Conservation (phyloP, 495 filamentous ascomycete genomes). For the Neurospora sp. region DNA sequence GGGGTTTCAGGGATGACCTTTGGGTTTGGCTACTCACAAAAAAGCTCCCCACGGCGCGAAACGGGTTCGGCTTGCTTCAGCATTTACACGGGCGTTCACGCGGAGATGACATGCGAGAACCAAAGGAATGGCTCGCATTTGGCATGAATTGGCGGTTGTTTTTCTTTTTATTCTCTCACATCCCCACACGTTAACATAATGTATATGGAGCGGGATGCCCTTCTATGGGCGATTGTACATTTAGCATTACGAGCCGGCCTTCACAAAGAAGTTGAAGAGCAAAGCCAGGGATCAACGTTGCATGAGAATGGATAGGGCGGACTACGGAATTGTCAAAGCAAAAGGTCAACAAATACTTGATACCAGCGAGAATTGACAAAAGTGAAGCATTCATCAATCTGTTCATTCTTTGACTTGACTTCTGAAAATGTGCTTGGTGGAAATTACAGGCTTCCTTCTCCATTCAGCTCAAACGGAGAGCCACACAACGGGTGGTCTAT, state of each 20-base stretch:
- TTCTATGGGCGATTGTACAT: neutral
- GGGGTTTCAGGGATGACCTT: neutral
- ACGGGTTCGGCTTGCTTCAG: slow-evolving; percentile 4
- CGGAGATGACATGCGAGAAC: neutral
- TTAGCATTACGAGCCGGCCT: neutral
- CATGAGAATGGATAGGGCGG: neutral
- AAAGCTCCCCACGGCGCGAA: neutral
- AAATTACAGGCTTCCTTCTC: neutral
- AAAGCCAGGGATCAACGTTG: neutral
- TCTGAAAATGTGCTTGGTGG: neutral
- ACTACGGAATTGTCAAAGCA: neutral
- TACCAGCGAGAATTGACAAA: neutral
- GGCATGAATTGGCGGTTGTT: neutral
- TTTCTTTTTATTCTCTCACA: neutral
- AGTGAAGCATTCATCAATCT: neutral
- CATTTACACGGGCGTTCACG: slow-evolving; percentile 13
- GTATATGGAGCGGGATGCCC: slow-evolving; percentile 10
- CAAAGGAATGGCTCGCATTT: neutral
- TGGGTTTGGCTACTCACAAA: neutral
- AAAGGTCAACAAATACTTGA: neutral
- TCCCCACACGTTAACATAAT: neutral
- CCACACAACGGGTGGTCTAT: neutral
- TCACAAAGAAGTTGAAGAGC: neutral
- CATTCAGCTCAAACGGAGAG: neutral
- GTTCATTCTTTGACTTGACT: neutral